A percentile compares a stretch with the other conserved stretches of the same genome.
Conservation (phyloP, 2,329 filamentous ascomycete genomes). For the Aspergillus sp. region DNA sequence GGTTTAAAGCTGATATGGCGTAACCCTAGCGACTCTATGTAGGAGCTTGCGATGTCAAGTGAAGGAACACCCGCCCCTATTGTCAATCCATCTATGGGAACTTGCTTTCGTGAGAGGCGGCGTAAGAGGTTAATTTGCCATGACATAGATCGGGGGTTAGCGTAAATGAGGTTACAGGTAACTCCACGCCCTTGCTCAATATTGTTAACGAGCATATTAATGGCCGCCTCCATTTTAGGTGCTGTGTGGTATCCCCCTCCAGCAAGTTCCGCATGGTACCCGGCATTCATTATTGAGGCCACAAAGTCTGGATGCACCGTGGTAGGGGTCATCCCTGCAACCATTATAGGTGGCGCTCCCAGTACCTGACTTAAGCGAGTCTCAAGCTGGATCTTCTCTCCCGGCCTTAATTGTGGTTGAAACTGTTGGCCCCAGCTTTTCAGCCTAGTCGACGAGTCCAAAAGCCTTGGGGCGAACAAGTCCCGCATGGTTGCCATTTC, state of each 20-base stretch:
- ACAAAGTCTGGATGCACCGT: slow-evolving; percentile 75
- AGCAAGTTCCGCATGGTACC: slow-evolving; percentile 49
- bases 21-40: slow-evolving; percentile 86
- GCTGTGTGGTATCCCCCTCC: slow-evolving; percentile 53
- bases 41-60: slow-evolving; percentile 88
- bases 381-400: slow-evolving; percentile 84
- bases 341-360: slow-evolving; percentile 82
- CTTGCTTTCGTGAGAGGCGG: slow-evolving; percentile 67
- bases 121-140: slow-evolving; percentile 55
- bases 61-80: slow-evolving; percentile 93
- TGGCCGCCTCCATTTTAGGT: slow-evolving; percentile 46
- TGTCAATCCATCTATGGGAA: slow-evolving; percentile 84
- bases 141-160: slow-evolving; percentile 51
- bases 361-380: slow-evolving; percentile 92
- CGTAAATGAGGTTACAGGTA: slow-evolving; percentile 55
- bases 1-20: slow-evolving; percentile 97
- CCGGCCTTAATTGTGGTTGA: slow-evolving; percentile 80
- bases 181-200: slow-evolving; percentile 67
- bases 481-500: slow-evolving; percentile 19
- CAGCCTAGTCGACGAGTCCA: slow-evolving; percentile 69
- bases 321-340: slow-evolving; percentile 89
- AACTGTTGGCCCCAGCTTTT: slow-evolving; percentile 92
- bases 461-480: slow-evolving; percentile 12
- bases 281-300: slow-evolving; percentile 54
- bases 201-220: slow-evolving; percentile 50